Conservation (phyloP, 2,329 filamentous ascomycete genomes). For the Pseudocercospora crystallina region DNA sequence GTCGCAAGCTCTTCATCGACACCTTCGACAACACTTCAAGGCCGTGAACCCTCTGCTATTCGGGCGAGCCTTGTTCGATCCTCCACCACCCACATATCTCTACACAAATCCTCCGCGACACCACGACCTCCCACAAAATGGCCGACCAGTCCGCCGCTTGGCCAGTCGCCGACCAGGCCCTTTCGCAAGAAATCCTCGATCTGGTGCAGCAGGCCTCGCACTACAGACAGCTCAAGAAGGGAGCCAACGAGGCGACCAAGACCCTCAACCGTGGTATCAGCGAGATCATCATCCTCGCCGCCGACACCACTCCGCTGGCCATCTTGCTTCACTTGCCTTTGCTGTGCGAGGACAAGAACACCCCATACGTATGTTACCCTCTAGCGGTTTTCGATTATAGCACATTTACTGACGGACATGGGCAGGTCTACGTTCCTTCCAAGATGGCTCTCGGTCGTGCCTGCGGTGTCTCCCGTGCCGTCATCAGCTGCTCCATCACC, state of each 20-base stretch:
- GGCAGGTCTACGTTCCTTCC: conserved; percentile 48
- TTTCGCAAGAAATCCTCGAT: conserved; percentile 44
- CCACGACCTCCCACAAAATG: conserved; percentile 21
- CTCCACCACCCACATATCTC: conserved; percentile 15
- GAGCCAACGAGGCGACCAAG: conserved; percentile 84
- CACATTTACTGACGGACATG: conserved; percentile 7
- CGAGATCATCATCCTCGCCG: conserved; percentile 85
- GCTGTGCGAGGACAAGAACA: conserved; percentile 75
- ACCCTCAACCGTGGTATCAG: conserved; percentile 86
- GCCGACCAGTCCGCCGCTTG: conserved; percentile 52
- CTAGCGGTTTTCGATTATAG: not conserved
- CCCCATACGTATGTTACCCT: conserved; percentile 48
- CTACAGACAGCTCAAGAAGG: conserved; percentile 75
- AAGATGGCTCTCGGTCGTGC: conserved; percentile 86
- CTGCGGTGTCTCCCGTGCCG: conserved; percentile 82
- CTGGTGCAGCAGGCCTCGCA: conserved; percentile 65
- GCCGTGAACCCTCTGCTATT: conserved; percentile 35
- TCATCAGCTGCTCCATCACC: conserved; percentile 86
- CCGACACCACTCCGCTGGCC: conserved; percentile 81
- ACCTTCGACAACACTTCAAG: conserved; percentile 23
- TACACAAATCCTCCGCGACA: conserved; percentile 17
- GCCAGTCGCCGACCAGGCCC: conserved; percentile 49
- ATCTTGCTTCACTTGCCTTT: conserved; percentile 89
- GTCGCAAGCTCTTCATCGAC: not conserved
- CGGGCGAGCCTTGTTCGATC: conserved; percentile 32